A percentile compares a stretch with the other conserved stretches of the same genome.
Evolutionary conservation across 169 alveolate genomes (phyloP).

Genomic region (Plasmodium coatneyi): DNA sequence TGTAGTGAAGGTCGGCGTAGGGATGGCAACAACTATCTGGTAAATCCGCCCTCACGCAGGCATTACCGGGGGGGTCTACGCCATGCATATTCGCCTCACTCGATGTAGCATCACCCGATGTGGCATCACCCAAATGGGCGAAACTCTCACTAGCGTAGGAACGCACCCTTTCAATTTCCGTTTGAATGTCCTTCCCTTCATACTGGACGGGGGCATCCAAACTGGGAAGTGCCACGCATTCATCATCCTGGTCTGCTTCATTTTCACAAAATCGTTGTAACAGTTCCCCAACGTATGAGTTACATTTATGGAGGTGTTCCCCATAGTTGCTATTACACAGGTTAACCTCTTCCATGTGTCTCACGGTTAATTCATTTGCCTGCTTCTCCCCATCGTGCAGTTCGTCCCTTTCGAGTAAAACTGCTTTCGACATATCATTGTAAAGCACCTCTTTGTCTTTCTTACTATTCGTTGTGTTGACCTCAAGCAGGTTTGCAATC

Average conservation of each 20-base stretch:
- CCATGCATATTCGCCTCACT: neutral
- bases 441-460: constrained; percentile 10
- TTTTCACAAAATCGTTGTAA: neutral
- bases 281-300: neutral
- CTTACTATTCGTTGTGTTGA: neutral
- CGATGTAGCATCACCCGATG: neutral
- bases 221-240: neutral
- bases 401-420: constrained; percentile 10
- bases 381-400: neutral
- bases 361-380: neutral
- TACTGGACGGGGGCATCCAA: neutral
- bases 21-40: neutral
- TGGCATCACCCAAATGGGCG: neutral
- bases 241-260: neutral
- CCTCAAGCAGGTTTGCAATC: neutral
- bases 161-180: constrained; percentile 4
- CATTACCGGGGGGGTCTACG: neutral
- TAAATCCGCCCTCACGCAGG: neutral
- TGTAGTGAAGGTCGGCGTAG: neutral
- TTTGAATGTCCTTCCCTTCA: neutral
- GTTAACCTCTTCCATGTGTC: neutral
- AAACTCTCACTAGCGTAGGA: neutral
- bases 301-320: constrained; percentile 11
- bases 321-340: neutral
- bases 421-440: neutral